Evolutionary conservation across 1,139 yeast genomes (phyloP), one percentile per base, ranked within the genome.

Genomic region (Blastobotrys indianensis): DNA sequence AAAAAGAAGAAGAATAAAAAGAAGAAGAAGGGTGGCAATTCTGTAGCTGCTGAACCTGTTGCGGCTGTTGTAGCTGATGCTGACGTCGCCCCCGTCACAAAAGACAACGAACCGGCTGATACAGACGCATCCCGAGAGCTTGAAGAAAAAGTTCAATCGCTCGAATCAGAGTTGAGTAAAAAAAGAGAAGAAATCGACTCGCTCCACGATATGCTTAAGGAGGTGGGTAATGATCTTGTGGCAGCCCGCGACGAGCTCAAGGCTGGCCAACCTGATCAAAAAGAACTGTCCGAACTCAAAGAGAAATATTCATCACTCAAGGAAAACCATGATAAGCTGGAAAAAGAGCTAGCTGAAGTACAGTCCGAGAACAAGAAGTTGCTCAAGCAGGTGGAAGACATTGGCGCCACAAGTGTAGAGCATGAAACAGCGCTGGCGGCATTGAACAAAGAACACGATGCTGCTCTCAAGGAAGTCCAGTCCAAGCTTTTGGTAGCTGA

Each of bases 161-260:
- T 37, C 7, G 36, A 39, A 31, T 7, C 44, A 9, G 41, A 45
- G 10, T 17, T 32, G 17, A 25, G 30, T 3, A 13, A 11, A 5
- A 35, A 44, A 73, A 73, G 49, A 7, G 82, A 79, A 42, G 85
- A 81, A 52, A 67, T 79, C 17, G 82, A 77, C 34, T 69, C 67
- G 41, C 71, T 84, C 45, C 75, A 82, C 53, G 95, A 85, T 48
- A 83, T 80, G 84, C 64, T 87, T 42, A 76, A 75, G 54, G 79
- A 77, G 42, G 73, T 87, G 16, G 95, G 95, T 1, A 77, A 83
- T 56, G 94, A 85, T 43, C 69, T 86, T 23, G 94, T 86, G 0
- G 67, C 45, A 50, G 56, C 69, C 47, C 48, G 44, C 34, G 56
- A 54, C 23, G 32, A 49, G 17, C 42, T 53, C 15, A 52, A 52